These are phyloP conservation scores for Cercospora sojina DNA, from an alignment of 2,329 filamentous ascomycete species.

Conservation along the genomic window DNA sequence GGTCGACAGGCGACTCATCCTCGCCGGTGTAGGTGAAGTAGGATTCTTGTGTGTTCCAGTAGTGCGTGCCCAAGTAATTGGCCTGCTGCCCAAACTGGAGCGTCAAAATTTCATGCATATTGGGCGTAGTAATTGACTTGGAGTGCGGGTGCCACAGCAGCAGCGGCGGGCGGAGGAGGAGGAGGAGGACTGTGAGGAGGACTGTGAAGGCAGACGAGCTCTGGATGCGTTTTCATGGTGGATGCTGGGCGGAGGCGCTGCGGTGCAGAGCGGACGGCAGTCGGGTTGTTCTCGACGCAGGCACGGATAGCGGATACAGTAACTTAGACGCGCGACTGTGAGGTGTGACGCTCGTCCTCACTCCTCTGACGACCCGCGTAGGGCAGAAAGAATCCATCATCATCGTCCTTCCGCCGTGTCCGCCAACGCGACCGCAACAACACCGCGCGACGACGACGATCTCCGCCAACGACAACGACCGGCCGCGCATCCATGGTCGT, in stretches of 20 bases:
- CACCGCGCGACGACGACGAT: background rate
- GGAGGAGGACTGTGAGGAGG: background rate
- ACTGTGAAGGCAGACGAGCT: background rate
- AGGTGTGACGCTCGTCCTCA: background rate
- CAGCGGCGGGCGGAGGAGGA: background rate
- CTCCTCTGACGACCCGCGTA: background rate
- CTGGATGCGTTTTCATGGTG: background rate
- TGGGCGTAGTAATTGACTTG: background rate
- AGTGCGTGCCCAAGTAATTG: slow-evolving; percentile 93
- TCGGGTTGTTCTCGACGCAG: background rate
- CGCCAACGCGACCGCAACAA: background rate
- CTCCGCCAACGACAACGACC: background rate
- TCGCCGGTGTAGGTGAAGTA: slow-evolving; percentile 87
- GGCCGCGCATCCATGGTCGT: background rate
- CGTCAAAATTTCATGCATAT: slow-evolving; percentile 93
- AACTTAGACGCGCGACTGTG: background rate
- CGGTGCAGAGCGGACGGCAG: background rate
- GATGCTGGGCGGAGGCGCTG: background rate
- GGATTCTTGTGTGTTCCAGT: slow-evolving; percentile 98
- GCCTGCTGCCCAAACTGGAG: slow-evolving; percentile 89
- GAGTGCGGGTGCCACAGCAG: background rate
- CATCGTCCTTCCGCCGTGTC: background rate
- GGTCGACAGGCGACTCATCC: slow-evolving; percentile 67
- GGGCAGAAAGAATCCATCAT: background rate
- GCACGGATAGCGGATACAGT: background rate